These are phyloP conservation scores for Hanseniaspora valbyensis DNA, from an alignment of 805 yeast species.

Conservation along the genomic window DNA sequence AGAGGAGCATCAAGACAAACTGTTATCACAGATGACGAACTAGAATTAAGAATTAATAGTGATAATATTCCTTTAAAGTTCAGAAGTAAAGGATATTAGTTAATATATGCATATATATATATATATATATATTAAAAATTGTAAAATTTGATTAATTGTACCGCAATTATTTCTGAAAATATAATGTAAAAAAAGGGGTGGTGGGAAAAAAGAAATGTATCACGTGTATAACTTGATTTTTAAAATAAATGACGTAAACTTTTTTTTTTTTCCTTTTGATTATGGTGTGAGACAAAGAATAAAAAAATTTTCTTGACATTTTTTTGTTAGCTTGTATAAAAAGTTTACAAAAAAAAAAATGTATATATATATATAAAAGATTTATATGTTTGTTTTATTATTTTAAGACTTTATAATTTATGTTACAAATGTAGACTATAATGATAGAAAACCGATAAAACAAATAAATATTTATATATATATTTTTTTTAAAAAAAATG, in stretches of 20 bases:
- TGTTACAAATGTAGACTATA: not conserved
- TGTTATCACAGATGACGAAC: slow-evolving; percentile 31
- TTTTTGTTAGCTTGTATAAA: no score
- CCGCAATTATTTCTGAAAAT: no score
- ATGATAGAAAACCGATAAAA: not conserved
- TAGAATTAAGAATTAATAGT: slow-evolving; percentile 31
- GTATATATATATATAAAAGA: no score
- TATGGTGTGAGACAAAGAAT: no score
- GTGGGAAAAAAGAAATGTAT: no score
- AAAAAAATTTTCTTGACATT: no score
- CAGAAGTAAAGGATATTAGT: slow-evolving; percentile 18
- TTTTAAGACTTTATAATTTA: not conserved
- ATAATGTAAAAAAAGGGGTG: no score
- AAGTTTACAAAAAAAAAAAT: no score
- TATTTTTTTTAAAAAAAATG: slow-evolving; percentile 19
- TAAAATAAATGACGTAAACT: not conserved
- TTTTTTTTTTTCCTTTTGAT: no score
- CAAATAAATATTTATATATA: not conserved
- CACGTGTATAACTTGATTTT: no score
- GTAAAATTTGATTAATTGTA: not conserved
- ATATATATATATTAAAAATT: not conserved
- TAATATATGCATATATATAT: not conserved
- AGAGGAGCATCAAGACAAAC: slow-evolving; percentile 30
- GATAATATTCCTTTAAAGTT: slow-evolving; percentile 34
- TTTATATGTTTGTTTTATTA: not conserved